phyloP scores from a whole-genome alignment of 2,329 filamentous ascomycete species.

The Ramularia endophylla region DNA sequence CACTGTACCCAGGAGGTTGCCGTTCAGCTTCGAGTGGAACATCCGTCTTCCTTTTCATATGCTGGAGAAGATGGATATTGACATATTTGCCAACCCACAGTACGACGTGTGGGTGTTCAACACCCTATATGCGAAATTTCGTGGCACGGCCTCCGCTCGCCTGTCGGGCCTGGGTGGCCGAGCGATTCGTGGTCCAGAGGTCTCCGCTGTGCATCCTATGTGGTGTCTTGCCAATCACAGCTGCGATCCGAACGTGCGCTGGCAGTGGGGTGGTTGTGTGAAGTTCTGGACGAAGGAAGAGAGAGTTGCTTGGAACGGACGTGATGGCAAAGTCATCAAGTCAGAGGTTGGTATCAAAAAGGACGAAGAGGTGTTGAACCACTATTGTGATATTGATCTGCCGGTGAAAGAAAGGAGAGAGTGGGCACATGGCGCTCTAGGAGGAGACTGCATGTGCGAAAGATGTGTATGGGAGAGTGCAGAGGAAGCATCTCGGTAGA shows the following conservation, averaged over 20 bases:
- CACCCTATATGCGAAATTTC: constrained; percentile 86
- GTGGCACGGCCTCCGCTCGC: constrained; percentile 83
- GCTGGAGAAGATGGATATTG: constrained; percentile 77
- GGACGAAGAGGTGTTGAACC: constrained; percentile 83
- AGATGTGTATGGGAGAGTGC: constrained; percentile 65
- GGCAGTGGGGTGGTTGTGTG: constrained; percentile 86
- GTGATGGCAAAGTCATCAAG: constrained; percentile 22
- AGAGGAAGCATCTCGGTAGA: too few relatives aligned
- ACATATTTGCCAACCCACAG: constrained; percentile 56
- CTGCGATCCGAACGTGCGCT: constrained; percentile 89
- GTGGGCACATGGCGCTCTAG: constrained; percentile 82
- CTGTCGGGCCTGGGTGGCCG: constrained; percentile 50
- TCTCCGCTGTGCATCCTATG: constrained; percentile 87
- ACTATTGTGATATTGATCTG: constrained; percentile 85
- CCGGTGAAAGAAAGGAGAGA: constrained; percentile 75
- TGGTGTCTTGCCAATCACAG: constrained; percentile 98
- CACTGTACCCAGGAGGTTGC: constrained; percentile 53
- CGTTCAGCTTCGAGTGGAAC: constrained; percentile 72
- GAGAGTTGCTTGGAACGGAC: constrained; percentile 47
- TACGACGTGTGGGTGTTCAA: constrained; percentile 83
- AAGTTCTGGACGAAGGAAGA: constrained; percentile 59
- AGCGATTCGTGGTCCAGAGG: constrained; percentile 75
- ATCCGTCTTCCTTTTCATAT: constrained; percentile 69
- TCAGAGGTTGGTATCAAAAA: constrained; percentile 55
- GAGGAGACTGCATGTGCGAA: constrained; percentile 80